These are phyloP conservation scores for Sclerotinia borealis DNA, from an alignment of 2,329 filamentous ascomycete species.

Conservation along the genomic window DNA sequence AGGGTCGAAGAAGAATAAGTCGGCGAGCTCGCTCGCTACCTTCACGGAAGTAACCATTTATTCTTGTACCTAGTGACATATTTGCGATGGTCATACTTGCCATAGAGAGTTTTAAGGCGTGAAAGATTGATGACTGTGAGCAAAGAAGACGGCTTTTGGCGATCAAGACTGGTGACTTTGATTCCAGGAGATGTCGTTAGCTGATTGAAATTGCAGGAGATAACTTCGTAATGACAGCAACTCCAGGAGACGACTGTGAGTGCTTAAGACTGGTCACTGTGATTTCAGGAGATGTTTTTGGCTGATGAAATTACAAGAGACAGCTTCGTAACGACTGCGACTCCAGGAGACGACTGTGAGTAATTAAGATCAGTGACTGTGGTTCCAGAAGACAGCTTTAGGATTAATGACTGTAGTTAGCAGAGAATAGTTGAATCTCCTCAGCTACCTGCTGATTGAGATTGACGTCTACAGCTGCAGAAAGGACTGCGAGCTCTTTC, in stretches of 20 bases:
- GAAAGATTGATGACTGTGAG: neutral
- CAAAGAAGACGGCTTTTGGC: neutral
- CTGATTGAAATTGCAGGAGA: no score
- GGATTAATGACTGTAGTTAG: neutral
- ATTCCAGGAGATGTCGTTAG: neutral
- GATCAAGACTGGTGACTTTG: neutral
- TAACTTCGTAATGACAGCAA: no score
- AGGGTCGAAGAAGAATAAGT: neutral
- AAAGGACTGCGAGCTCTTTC: neutral
- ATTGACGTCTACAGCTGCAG: neutral
- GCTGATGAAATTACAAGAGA: no score
- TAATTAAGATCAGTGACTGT: neutral
- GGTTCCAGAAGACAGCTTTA: neutral
- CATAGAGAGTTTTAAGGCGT: neutral
- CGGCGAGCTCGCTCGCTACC: neutral
- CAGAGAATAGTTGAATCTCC: neutral
- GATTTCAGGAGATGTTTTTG: neutral
- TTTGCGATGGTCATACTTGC: neutral
- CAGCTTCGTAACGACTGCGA: neutral
- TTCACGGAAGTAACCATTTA: neutral
- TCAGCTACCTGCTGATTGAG: no score
- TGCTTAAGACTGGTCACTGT: neutral
- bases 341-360: neutral
- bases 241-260: neutral
- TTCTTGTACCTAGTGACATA: neutral